These are phyloP conservation scores for Tribonema minus DNA, from an alignment of 108 stramenopile species.

Conservation along the genomic window DNA sequence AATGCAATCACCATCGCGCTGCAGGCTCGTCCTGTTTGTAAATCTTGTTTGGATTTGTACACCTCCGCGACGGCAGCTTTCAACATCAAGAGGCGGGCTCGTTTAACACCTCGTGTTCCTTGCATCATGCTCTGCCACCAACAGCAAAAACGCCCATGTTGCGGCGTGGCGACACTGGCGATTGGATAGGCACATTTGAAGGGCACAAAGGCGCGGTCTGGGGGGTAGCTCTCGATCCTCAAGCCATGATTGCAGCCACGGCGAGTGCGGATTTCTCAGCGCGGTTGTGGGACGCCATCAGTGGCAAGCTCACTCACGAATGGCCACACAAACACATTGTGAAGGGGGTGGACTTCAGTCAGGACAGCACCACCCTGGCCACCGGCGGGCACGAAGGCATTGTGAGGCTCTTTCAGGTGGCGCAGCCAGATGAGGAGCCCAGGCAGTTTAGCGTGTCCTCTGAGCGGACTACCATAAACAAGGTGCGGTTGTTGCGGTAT, in stretches of 20 bases:
- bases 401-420: constrained; percentile 75
- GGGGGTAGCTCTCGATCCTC: constrained; percentile 78
- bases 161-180: constrained; percentile 84
- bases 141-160: constrained; percentile 83
- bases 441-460: neutral
- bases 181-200: constrained; percentile 97
- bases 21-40: too few relatives aligned
- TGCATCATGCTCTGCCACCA: too few relatives aligned
- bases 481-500: too few relatives aligned
- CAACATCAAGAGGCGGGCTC: too few relatives aligned
- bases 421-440: neutral
- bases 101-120: too few relatives aligned
- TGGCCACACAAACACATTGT: constrained; percentile 92
- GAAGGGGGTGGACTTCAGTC: constrained; percentile 85
- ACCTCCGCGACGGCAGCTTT: too few relatives aligned
- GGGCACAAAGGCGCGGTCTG: constrained; percentile 99
- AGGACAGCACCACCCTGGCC: constrained; percentile 68
- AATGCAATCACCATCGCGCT: too few relatives aligned
- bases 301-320: constrained; percentile 48
- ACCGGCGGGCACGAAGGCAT: constrained; percentile 91
- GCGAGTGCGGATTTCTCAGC: constrained; percentile 75
- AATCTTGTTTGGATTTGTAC: too few relatives aligned
- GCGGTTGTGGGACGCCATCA: constrained; percentile 57
- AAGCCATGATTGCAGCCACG: constrained; percentile 72
- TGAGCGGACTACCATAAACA: neutral